Conservation (phyloP, 345 rosid species). For the Eucalyptus albens region DNA sequence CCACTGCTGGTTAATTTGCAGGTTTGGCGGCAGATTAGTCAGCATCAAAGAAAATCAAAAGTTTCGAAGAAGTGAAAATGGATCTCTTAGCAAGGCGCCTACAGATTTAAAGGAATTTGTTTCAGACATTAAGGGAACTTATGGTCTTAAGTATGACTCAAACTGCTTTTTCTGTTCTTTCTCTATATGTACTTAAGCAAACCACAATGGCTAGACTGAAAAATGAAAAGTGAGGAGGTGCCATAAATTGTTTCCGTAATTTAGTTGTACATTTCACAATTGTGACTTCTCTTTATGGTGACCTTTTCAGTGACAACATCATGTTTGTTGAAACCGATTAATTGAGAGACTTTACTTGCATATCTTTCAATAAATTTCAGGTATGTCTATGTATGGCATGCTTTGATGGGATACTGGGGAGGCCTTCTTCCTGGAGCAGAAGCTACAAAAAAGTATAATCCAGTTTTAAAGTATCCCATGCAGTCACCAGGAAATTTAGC, state of each 20-base stretch:
- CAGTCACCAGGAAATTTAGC: conserved; percentile 37
- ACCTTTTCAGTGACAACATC: neutral
- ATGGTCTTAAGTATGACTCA: conserved; percentile 26
- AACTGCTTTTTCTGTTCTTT: neutral
- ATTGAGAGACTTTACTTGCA: neutral
- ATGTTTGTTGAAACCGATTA: neutral
- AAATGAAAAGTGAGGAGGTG: neutral
- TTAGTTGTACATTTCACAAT: neutral
- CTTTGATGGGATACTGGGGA: conserved; percentile 54
- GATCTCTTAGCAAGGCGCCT: conserved; percentile 5
- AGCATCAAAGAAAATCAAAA: conserved; percentile 35
- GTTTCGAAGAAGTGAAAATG: conserved; percentile 15
- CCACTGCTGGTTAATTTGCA: conserved; percentile 3
- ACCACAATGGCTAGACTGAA: neutral
- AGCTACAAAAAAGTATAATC: conserved; percentile 21
- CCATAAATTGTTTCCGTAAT: neutral
- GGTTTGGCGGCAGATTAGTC: conserved; percentile 44
- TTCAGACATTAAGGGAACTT: conserved; percentile 24
- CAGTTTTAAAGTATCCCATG: conserved; percentile 14
- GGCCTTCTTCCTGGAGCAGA: conserved; percentile 37
- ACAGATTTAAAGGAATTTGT: conserved; percentile 33
- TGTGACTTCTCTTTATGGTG: neutral
- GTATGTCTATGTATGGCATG: conserved; percentile 50
- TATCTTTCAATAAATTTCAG: conserved; percentile 1
- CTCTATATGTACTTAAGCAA: neutral